Base-by-base conservation (phyloP, 306 rosid species). In the Acacia crassicarpa region DNA sequence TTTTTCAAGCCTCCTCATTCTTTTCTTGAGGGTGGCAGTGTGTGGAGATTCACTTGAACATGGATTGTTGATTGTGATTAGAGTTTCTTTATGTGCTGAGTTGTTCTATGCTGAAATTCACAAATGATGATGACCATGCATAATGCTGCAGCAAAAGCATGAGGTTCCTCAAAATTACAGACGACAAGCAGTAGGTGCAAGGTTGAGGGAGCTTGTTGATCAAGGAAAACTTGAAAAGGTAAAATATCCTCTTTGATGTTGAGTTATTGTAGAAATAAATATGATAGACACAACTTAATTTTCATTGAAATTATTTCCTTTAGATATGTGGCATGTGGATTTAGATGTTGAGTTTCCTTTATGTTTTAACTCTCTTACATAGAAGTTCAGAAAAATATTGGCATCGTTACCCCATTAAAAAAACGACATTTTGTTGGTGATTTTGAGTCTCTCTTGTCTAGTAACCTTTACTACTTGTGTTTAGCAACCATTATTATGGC, bases 211-310 rank as follows among this genome's bases (percentile, higher is more conserved):
- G 84, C 97, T 95, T 44, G 97, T 88, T 82, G 58, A 63, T 67
- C 93, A 87, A 88, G 97, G 97, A 69, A 93, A 89, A 84, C 87
- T 93, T 65, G 97, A 93, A 80, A 95, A 93, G 98, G 98, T 91
- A 83, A 80, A 72, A 70, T 65, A 73, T 77, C 67, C 51, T 77
- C 59, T 45, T 56, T 56, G 8, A 33, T 20, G 51, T 68, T 68
- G 74, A 35, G 5, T 14, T 33, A 27, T 35, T 35, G 44, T 6
- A 67, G 46, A 40, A 68, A 38, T 58, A 70, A 11, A 73, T n/a
- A 22, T 44, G 23, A 15, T 27, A 27, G 67, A 25, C 75, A 65
- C 61, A 80, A 72, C 67, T 46, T 63, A 71, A 54, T 27, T 46
- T 22, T 66, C 30, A 27, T 27, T 27, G 63, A 30, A 53, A 20